Conservation (phyloP, 139 green algal genomes). For the Coelastrella sp. region DNA sequence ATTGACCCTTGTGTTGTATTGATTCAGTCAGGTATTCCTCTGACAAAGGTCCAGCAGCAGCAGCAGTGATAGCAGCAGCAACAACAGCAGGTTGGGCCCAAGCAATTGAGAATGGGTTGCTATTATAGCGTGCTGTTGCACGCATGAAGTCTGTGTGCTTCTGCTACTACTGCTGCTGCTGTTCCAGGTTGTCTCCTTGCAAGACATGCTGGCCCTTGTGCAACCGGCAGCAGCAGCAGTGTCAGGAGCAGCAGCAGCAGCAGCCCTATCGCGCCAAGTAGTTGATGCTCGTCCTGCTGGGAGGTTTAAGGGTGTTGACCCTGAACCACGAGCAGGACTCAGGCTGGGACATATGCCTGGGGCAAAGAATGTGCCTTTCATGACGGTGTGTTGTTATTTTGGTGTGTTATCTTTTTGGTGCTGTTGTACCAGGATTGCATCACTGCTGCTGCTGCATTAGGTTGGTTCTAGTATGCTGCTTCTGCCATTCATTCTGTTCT, state of each 20-base stretch:
- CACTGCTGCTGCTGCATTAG: not conserved
- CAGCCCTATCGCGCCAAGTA: constrained; percentile 50
- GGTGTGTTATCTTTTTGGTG: too few species aligned
- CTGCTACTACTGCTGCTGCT: not conserved
- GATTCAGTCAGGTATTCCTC: too few species aligned
- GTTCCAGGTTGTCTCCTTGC: constrained; percentile 18
- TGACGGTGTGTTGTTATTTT: too few species aligned
- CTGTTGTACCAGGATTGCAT: not conserved
- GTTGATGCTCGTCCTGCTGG: constrained; percentile 84
- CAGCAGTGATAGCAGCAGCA: not conserved
- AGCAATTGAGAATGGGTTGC: too few species aligned
- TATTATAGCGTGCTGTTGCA: too few species aligned
- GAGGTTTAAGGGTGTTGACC: constrained; percentile 80
- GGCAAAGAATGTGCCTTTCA: constrained; percentile 83
- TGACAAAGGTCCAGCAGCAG: not conserved
- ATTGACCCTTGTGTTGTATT: too few species aligned
- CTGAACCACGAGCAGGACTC: constrained; percentile 87
- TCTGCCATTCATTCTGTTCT: not conserved
- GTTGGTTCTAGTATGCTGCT: too few species aligned
- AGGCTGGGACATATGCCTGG: constrained; percentile 88
- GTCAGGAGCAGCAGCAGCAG: not conserved
- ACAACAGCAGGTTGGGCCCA: not conserved
- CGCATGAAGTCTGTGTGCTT: not conserved
- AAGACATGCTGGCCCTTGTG: constrained; percentile 20
- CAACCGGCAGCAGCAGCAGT: constrained; percentile 7